phyloP scores from a whole-genome alignment of 495 filamentous ascomycete species.

The Trichocladium antarcticum region DNA sequence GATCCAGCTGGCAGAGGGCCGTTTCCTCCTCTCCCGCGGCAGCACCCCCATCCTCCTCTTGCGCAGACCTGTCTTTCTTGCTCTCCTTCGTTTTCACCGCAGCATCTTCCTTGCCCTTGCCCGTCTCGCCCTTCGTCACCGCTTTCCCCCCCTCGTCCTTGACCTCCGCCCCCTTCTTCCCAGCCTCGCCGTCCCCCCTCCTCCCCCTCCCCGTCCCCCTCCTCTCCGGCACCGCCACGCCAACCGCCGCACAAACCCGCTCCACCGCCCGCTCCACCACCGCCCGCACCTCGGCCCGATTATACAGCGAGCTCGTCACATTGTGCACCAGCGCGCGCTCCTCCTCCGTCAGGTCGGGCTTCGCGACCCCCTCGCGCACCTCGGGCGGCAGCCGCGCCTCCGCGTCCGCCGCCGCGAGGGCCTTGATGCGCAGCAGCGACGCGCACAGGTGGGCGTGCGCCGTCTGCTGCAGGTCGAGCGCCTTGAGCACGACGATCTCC shows the following conservation, averaged over 20 bases:
- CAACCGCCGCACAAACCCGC: conserved; percentile 50
- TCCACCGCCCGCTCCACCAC: conserved; percentile 51
- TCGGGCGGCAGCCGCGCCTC: conserved; percentile 40
- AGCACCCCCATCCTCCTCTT: not conserved
- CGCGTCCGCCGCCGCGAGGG: conserved; percentile 46
- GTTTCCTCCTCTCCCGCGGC: conserved; percentile 15
- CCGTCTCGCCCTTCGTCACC: conserved; percentile 15
- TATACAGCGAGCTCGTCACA: conserved; percentile 71
- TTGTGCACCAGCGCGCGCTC: conserved; percentile 46
- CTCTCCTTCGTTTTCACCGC: conserved; percentile 7
- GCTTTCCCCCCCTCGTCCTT: conserved; percentile 6
- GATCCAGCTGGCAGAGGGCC: conserved; percentile 10
- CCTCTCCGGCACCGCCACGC: conserved; percentile 42
- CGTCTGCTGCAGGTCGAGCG: conserved; percentile 51
- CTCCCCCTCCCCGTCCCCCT: conserved; percentile 20
- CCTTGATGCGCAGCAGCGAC: conserved; percentile 61
- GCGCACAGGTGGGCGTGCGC: conserved; percentile 65
- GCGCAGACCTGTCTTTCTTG: not conserved
- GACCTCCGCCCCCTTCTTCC: conserved; percentile 10
- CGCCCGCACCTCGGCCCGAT: conserved; percentile 61
- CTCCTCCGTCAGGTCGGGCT: conserved; percentile 38
- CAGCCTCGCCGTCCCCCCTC: conserved; percentile 6
- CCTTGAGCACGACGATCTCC: conserved; percentile 65
- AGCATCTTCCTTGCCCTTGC: conserved; percentile 6
- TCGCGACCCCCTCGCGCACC: conserved; percentile 38